Evolutionary conservation across 768 basidiomycete species (phyloP), one percentile per base, ranked within the genome.

Genomic region (Mycena amicta): DNA sequence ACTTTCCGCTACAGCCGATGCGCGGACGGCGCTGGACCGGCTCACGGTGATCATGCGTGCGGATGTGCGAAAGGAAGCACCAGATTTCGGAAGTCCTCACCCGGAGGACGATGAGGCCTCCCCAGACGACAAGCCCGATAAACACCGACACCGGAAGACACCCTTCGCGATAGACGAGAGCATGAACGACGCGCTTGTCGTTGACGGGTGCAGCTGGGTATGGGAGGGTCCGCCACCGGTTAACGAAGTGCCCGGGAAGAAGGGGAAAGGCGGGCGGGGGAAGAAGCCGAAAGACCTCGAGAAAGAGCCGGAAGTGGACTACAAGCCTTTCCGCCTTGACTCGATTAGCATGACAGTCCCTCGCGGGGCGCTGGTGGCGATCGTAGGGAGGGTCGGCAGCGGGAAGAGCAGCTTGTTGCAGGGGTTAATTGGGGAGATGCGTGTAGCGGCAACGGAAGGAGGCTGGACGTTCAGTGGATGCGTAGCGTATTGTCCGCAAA

Each of bases 351-450:
- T 90, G 70, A 56, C 68, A 4, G 72, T 92, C 30, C 79, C 81
- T 13, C 76, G 83, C 23, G 87, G 88, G 3, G 71, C 72, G 27
- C 72, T 90, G 37, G 79, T 83, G 0, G 89, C 84, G 2, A 75
- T 92, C 41, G 85, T 89, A 2, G 89, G 89, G 1, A 78, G 83
- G 20, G 87, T 91, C 8, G 89, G 89, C 22, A 82, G 82, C 51
- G 88, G 88, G 56, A 85, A 89, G 78, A 84, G 83, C 25, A 83
- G 80, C 67, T 65, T 86, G 29, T 71, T 87, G 11, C 79, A 83
- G 64, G 86, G 85, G 3, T 72, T 90, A n/a, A 80, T 90, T 41
- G 88, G 89, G 3, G 89, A 90, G 71, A 90, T 92, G 88, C 77
- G 82, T 18, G 77, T 75, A 56, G 63, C 75, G 1, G 68, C 71